Percentiles rank a stretch among this genome's conserved stretches.
phyloP scores from a whole-genome alignment of 177 flowering plant genomes.

The Telopea speciosissima region DNA sequence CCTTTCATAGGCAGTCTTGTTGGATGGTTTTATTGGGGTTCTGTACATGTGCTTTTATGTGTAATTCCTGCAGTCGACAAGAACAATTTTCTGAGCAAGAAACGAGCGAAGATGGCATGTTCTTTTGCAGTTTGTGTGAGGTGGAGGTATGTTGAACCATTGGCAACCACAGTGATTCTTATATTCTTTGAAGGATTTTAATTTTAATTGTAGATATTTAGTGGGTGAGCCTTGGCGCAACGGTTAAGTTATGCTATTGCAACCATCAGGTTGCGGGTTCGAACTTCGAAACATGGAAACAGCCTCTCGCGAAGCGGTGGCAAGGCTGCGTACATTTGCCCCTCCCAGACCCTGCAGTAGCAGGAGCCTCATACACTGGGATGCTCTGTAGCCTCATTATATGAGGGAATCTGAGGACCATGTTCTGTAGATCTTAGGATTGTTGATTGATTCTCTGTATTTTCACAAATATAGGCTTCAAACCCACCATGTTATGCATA shows the following conservation, averaged over 20 bases:
- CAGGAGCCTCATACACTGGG: too few relatives aligned
- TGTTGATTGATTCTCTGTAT: background rate
- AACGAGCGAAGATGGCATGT: constrained; percentile 93
- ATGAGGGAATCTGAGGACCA: background rate
- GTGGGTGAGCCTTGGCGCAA: too few relatives aligned
- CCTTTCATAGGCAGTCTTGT: constrained; percentile 23
- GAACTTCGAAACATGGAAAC: too few relatives aligned
- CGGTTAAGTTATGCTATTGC: too few relatives aligned
- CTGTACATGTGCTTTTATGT: constrained; percentile 54
- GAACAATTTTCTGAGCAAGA: constrained; percentile 61
- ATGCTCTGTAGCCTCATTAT: background rate
- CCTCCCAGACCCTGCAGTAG: too few relatives aligned
- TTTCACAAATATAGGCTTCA: background rate
- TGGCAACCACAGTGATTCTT: background rate
- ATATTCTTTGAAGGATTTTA: background rate
- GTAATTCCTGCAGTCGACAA: constrained; percentile 30
- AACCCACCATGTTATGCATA: background rate
- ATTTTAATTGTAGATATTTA: too few relatives aligned
- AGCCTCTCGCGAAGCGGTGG: too few relatives aligned
- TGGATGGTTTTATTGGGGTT: constrained; percentile 32
- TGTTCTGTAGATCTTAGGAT: background rate
- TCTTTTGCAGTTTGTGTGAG: constrained; percentile 93
- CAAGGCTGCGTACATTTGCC: too few relatives aligned
- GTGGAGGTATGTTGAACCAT: constrained; percentile 65
- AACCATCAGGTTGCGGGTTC: too few relatives aligned